Evolutionary conservation across 169 alveolate genomes (phyloP), one percentile per base, ranked within the genome.

Genomic region (Ichthyophthirius multifiliis): DNA sequence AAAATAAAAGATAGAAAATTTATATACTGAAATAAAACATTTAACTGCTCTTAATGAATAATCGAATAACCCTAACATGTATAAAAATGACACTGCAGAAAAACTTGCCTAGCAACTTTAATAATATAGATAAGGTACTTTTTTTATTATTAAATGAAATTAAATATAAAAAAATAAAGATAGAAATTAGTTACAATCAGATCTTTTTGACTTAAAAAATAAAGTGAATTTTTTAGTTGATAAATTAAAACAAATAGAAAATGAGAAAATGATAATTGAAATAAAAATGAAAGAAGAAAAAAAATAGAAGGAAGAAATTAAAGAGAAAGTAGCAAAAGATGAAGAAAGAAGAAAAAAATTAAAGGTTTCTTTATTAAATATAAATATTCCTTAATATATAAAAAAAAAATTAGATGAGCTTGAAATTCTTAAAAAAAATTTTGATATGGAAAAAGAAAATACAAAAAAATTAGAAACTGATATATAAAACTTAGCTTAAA

Each of bases 31-130:
- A 74, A 84, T 90, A 43, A 75, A 81, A 27, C 83, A 91, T 62
- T 89, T 93, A 10, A 76, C 65, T 18, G 79, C 67, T 67, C 75
- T 87, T 5, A 93, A 90, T 23, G 97, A 93, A 75, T 37, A 85
- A 67, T 95, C 96, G 5, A 83, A 93, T 20, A 94, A 93, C 2
- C 90, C 90, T 23, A 34, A 86, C 71, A 89, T 88, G 74, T 90
- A 91, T 79, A 89, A 91, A 84, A 93, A 92, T 35, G 88, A 84
- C 83, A 91, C 90, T 48, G 92, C 90, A 34, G 83, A 90, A 62
- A 91, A 94, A 75, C 67, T 94, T 43, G 65, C 89, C 45, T 83
- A 82, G 64, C 77, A 75, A 23, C 81, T 75, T 64, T 91, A 89
- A 9, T 88, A 87, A 15, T 47, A 84, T 32, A 82, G 64, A 37